Conservation (phyloP, 129 eudicot genomes). For the Arctium minus region DNA sequence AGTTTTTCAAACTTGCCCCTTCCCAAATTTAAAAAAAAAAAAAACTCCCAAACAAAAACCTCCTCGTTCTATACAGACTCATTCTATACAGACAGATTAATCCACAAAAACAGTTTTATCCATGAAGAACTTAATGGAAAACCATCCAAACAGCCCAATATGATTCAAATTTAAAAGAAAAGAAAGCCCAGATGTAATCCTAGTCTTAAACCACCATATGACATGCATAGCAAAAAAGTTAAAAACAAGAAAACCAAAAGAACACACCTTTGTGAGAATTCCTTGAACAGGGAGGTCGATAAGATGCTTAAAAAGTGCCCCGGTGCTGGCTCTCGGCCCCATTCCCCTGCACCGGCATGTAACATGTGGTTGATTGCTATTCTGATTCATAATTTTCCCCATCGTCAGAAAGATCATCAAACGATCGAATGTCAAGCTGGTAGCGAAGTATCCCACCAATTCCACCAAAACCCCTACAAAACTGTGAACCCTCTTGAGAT, state of each 20-base stretch:
- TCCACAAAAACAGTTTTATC: too few relatives aligned
- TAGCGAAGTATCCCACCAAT: constrained; percentile 42
- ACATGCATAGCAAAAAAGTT: neutral
- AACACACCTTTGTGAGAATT: constrained; percentile 13
- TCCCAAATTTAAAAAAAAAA: too few relatives aligned
- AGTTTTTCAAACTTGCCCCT: too few relatives aligned
- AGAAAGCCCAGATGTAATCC: neutral
- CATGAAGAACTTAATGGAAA: too few relatives aligned
- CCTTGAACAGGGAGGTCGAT: constrained; percentile 4
- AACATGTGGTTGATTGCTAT: constrained; percentile 30
- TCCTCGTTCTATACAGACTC: too few relatives aligned
- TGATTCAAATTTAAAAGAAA: neutral
- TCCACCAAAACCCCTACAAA: constrained; percentile 44
- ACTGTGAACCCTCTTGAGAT: constrained; percentile 37
- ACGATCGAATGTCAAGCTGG: constrained; percentile 38
- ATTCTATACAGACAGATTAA: too few relatives aligned
- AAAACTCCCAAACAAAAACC: too few relatives aligned
- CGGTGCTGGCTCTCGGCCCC: constrained; percentile 27
- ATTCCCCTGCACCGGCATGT: constrained; percentile 29
- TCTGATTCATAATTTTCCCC: constrained; percentile 31
- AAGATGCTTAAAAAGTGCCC: constrained; percentile 13
- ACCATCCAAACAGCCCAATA: too few relatives aligned
- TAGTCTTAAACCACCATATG: neutral
- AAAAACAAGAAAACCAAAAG: neutral
- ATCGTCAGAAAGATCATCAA: constrained; percentile 41